Percentiles rank a stretch among this genome's conserved stretches.
Conservation (phyloP, 768 basidiomycete genomes). For the Galerina marginata region DNA sequence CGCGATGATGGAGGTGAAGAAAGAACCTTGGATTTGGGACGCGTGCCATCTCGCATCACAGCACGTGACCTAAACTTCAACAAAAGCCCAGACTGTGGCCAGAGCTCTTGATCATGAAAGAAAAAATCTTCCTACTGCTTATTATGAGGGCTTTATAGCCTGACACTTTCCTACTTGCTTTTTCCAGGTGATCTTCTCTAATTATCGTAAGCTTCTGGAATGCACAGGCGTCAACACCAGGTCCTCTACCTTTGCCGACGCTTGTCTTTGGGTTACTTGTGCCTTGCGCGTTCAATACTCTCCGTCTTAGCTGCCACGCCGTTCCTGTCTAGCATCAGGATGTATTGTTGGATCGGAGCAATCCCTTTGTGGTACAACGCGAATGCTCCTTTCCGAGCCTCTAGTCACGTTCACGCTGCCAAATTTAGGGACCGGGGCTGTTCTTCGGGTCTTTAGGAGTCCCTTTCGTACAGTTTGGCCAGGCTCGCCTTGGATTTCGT, state of each 20-base stretch:
- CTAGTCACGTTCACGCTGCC: neutral
- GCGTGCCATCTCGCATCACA: constrained; percentile 18
- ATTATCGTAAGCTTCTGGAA: neutral
- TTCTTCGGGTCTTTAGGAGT: neutral
- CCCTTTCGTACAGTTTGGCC: neutral
- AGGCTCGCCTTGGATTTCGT: too few relatives aligned
- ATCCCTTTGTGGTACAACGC: neutral
- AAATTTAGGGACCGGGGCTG: neutral
- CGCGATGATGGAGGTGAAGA: constrained; percentile 14
- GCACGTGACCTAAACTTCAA: constrained; percentile 18
- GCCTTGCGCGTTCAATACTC: neutral
- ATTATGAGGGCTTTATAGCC: too few relatives aligned
- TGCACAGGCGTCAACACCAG: neutral
- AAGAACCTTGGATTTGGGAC: constrained; percentile 21
- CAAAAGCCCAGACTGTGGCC: neutral
- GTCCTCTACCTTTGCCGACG: neutral
- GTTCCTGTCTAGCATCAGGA: neutral
- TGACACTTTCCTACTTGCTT: neutral
- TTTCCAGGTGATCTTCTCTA: neutral
- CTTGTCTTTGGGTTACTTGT: neutral
- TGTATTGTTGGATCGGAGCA: neutral
- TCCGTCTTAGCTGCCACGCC: neutral
- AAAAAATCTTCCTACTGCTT: too few relatives aligned
- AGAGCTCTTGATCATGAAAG: neutral
- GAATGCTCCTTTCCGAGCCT: neutral